These are phyloP conservation scores for Coemansia sp. DNA, from an alignment of 192 early-diverging fungal species.

Conservation along the genomic window DNA sequence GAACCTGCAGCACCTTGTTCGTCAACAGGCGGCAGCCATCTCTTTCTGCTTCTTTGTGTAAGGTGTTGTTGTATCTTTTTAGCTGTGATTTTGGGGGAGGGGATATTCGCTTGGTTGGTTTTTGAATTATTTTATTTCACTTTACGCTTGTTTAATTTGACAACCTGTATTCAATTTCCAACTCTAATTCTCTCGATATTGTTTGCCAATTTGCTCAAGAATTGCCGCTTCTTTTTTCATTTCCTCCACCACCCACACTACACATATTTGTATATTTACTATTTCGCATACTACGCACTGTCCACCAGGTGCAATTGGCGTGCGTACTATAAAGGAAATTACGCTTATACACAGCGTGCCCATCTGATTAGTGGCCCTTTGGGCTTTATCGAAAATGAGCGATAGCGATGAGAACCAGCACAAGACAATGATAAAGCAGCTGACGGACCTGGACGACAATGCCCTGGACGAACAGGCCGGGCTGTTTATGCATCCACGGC, in stretches of 20 bases:
- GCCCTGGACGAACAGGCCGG: constrained; percentile 58
- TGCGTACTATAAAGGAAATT: not conserved
- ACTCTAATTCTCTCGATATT: not conserved
- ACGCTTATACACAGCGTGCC: not conserved
- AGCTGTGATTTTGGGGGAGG: not conserved
- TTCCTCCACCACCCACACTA: not conserved
- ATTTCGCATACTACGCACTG: constrained; percentile 2
- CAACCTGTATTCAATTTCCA: not conserved
- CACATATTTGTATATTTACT: not conserved
- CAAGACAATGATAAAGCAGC: constrained; percentile 60
- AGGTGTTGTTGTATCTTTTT: not conserved
- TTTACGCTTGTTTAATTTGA: not conserved
- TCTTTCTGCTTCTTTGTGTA: too few relatives aligned
- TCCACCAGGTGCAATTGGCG: not conserved
- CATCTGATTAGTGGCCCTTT: not conserved
- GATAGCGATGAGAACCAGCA: constrained; percentile 49
- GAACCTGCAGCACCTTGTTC: not conserved
- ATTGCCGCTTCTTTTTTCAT: not conserved
- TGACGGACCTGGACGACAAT: constrained; percentile 61
- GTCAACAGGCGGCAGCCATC: not conserved
- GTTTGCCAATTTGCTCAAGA: not conserved
- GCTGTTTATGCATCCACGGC: constrained; percentile 56
- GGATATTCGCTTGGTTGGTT: not conserved
- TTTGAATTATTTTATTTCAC: not conserved
- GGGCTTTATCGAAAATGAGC: constrained; percentile 14